Base-by-base conservation (phyloP, 257 asterid genomes). In the Solanum clarkiae region DNA sequence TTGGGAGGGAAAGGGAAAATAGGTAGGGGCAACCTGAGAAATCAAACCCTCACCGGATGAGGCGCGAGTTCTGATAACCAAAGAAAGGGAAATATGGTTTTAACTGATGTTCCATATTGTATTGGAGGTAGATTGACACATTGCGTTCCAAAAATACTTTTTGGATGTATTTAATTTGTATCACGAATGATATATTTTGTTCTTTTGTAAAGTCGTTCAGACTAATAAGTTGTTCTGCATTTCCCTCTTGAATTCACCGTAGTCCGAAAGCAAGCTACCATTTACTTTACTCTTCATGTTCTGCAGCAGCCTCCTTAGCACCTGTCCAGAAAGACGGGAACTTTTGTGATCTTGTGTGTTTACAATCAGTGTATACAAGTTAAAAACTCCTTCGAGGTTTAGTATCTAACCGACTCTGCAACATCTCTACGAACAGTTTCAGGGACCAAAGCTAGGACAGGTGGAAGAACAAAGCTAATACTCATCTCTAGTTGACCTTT, bases 281-380 rank as follows among this genome's bases (percentile, higher is more conserved):
- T 94, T 97, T 13, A 97, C 99, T 87, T 93, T 94, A 51, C 87
- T 80, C 88, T 92, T 97, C 98, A 97, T 95, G 91, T 93, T 95
- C 88, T 90, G 97, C 93, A 94, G 89, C 87, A 95, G 84, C 86
- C 91, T 84, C 92, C 82, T 90, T 11, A 97, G 91, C 88, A 97
- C 96, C 99, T 97, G 63, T 36, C 20, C 85, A 82, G 55, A 51
- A 86, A 55, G 20, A 65, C 1, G 53, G 45, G n/a, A 60, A 20
- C n/a, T 10, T 36, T 36, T 32, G 49, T 68, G 49, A 68, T 15
- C 49, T 15, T 68, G 36, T 14, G 42, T 68, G 56, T 53, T 68
- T 15, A 68, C 20, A 17, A 49, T 9, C 26, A 70, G 2, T 80
- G 11, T 18, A 40, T 29, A 53, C 42, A 60, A 59, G 40, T 60